Evolutionary conservation across 805 yeast species (phyloP), one percentile per base, ranked within the genome.

Genomic region (Lachancea fermentati): DNA sequence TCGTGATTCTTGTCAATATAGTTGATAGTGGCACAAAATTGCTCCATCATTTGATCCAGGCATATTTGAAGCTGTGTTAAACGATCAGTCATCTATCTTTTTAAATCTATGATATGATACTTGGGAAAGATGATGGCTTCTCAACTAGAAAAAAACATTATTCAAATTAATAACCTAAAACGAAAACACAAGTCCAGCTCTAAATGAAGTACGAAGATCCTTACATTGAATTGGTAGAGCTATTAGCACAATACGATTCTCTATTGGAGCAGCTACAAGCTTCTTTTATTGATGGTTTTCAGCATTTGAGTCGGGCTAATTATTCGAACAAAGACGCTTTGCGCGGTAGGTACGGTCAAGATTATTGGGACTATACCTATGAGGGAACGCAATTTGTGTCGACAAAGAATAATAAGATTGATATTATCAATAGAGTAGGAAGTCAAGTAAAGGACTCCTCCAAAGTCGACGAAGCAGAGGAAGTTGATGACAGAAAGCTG

Each of bases 31-130:
- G 91, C 85, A 50, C 80, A 78, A 65, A 85, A 81, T 62, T 83
- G 89, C 46, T 85, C 93, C 44, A 81, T 75, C 44, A 85, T 72
- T 57, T 76, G 71, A 60, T 89, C 97, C 28, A 89, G 68, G 51
- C 96, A 86, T 33, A 85, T 73, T 55, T 89, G 97, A 17, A 89
- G 72, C 58, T 89, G 97, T 2, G 96, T 86, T 28, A 89, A 68
- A 55, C 96, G 71, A 63, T 89, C 97, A 0, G 95, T 72, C 94
- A 85, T 81, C 18, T 30, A 47, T 30, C 32, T 13, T 13, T 17
- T 32, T 29, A 15, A 24, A 24, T 24, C 28, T 24, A 8, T 24
- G 28, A 24, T 12, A 24, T 24, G 28, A 24, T 9, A 24, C 28
- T 24, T 24, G 28, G n/a, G n/a, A n/a, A n/a, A n/a, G n/a, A n/a